These are phyloP conservation scores for Cyberlindnera mrakii DNA, from an alignment of 805 yeast genomes.

Conservation along the genomic window DNA sequence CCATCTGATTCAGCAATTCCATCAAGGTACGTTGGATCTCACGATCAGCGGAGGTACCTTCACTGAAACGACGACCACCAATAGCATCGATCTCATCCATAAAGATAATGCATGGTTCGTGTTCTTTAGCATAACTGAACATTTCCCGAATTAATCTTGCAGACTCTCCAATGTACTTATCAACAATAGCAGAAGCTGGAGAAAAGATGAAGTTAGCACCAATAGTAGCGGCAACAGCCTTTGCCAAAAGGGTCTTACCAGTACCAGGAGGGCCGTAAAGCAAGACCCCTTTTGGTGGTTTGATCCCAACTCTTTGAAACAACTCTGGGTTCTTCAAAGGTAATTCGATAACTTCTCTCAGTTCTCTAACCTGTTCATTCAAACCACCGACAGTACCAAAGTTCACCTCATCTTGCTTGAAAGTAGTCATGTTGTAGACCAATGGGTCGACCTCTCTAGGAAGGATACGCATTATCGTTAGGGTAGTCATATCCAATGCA, in stretches of 20 bases:
- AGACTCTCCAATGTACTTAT: slow-evolving; percentile 95
- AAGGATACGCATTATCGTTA: slow-evolving; percentile 93
- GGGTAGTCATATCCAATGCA: slow-evolving; percentile 94
- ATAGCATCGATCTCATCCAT: slow-evolving; percentile 99
- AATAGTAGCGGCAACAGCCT: slow-evolving; percentile 97
- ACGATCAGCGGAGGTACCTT: slow-evolving; percentile 98
- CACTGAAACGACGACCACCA: slow-evolving; percentile 96
- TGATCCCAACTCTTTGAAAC: slow-evolving; percentile 92
- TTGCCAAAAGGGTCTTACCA: slow-evolving; percentile 92
- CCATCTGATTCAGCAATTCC: slow-evolving; percentile 98
- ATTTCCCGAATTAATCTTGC: slow-evolving; percentile 95
- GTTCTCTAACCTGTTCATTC: slow-evolving; percentile 90
- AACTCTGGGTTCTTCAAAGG: slow-evolving; percentile 97
- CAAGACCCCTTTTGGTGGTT: slow-evolving; percentile 97
- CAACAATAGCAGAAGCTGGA: slow-evolving; percentile 98
- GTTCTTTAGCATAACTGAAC: slow-evolving; percentile 97
- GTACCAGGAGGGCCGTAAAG: slow-evolving; percentile 99
- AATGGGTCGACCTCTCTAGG: slow-evolving; percentile 98
- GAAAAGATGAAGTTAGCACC: slow-evolving; percentile 97
- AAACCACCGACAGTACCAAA: slow-evolving; percentile 96
- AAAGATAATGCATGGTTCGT: slow-evolving; percentile 95
- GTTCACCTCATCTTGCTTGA: slow-evolving; percentile 95
- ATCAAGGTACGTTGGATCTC: slow-evolving; percentile 96
- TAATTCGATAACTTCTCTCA: slow-evolving; percentile 94
- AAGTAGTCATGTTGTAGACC: slow-evolving; percentile 96